phyloP scores from a whole-genome alignment of 257 asterid species.

The Apocynum venetum region DNA sequence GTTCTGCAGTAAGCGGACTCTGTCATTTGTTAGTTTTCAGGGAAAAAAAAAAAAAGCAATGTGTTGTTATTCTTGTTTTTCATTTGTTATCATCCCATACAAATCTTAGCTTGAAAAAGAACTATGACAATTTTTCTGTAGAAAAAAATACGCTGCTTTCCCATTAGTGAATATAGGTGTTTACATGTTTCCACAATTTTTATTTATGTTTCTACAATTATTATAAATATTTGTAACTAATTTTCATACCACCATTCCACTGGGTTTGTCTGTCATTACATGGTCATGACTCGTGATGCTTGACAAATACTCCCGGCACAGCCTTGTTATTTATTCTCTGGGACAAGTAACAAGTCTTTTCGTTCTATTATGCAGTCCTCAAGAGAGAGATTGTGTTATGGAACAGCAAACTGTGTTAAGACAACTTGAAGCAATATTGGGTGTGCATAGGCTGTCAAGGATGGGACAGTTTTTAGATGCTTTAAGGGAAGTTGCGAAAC shows the following conservation, averaged over 20 bases:
- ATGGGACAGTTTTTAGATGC: conserved; percentile 73
- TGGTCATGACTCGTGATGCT: not conserved
- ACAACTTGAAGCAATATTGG: conserved; percentile 85
- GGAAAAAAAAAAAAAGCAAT: not conserved
- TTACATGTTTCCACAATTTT: not conserved
- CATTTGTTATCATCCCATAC: not conserved
- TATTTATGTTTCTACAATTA: not conserved
- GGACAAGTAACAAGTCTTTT: not conserved
- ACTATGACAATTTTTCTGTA: not conserved
- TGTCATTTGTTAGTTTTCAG: not conserved
- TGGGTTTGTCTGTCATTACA: not conserved
- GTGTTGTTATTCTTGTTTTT: not conserved
- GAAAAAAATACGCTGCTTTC: not conserved
- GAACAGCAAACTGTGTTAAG: conserved; percentile 81
- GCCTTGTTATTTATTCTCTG: not conserved
- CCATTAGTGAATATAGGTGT: not conserved
- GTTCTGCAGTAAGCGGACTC: not conserved
- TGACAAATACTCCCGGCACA: not conserved
- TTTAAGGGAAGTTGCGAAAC: conserved; percentile 79
- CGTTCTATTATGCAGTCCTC: conserved; percentile 53
- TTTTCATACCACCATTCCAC: not conserved
- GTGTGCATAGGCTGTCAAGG: conserved; percentile 67
- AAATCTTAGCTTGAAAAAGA: not conserved
- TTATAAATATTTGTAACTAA: not conserved
- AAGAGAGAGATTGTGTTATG: conserved; percentile 72